Percentiles rank a stretch among this genome's conserved stretches.
Conservation (phyloP, 1,284 basidiomycete genomes). For the Nidula niveotomentosa region DNA sequence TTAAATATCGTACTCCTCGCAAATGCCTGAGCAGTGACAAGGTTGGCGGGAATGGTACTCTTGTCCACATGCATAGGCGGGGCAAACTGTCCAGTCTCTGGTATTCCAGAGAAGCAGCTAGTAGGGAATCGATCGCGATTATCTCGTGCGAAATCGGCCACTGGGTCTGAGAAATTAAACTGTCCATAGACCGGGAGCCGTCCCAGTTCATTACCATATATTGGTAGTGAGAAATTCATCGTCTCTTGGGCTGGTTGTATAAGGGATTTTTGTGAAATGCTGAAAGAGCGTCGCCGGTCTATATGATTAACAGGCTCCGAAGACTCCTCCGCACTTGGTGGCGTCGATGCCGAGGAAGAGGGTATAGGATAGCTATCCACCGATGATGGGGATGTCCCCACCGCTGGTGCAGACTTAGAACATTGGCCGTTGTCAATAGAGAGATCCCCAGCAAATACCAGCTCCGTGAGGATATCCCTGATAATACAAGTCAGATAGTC, state of each 20-base stretch:
- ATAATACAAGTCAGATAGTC: background rate
- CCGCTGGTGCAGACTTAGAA: slow-evolving; percentile 61
- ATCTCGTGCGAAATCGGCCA: background rate
- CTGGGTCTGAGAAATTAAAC: slow-evolving; percentile 30
- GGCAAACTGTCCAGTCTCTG: background rate
- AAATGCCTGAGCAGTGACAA: background rate
- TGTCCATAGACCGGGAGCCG: slow-evolving; percentile 35
- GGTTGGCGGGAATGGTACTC: background rate
- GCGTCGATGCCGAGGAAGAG: slow-evolving; percentile 11
- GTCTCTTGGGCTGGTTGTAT: slow-evolving; percentile 9
- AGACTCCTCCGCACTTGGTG: slow-evolving; percentile 16
- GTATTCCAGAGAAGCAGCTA: no score
- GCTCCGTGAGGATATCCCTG: slow-evolving; percentile 70
- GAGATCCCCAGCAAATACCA: slow-evolving; percentile 66
- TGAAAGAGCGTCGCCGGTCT: slow-evolving; percentile 16
- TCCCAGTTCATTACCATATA: slow-evolving; percentile 34
- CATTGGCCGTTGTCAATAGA: slow-evolving; percentile 42
- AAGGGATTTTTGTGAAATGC: slow-evolving; percentile 4
- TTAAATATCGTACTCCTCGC: background rate
- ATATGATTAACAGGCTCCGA: background rate
- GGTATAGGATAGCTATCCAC: slow-evolving; percentile 30
- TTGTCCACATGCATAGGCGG: background rate
- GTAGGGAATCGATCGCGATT: background rate
- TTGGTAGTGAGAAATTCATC: slow-evolving; percentile 25
- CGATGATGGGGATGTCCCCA: slow-evolving; percentile 6